Base-by-base conservation (phyloP, 768 basidiomycete genomes). In the Sistotremastrum niveocremeum region DNA sequence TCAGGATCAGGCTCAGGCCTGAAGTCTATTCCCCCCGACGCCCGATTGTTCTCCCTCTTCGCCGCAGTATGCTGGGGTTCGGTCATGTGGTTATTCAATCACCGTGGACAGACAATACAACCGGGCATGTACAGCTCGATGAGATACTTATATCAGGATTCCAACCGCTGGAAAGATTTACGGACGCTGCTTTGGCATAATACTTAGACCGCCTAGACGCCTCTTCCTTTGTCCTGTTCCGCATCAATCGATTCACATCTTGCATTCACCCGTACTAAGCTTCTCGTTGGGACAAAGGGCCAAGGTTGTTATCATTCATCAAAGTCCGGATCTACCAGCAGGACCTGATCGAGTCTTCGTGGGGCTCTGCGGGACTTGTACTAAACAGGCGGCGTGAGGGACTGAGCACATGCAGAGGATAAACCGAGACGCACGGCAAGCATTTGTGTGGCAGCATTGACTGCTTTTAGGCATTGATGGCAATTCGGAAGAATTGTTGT, bases 91-190 rank as follows among this genome's bases (percentile, higher is more conserved):
- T 66, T 95, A 50, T 98, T 93, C 73, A 72, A 80, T 56, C 71
- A 95, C 61, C 71, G 77, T 20, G 79, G 85, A 42, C 83, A 97
- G 65, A 81, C 80, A n/a, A 78, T 99, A 49, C 91, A 98, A 56
- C 87, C 89, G 11, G 95, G 93, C 47, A 88, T 97, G 89, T 90
- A 89, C 69, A 87, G 77, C 66, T 86, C 84, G 11, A 97, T 95
- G 93, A 76, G 73, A 47, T 99, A 98, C 63, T 71, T 99, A 36
- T 99, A 98, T 66, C 78, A 80, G 36, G 90, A 98, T 61, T 93
- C 89, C 12, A 87, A 98, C 50, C 64, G 67, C 38, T 98, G 93
- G 91, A 75, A 70, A 42, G 70, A 76, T 56, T 64, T 95, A 39
- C 77, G 71, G 64, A 95, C 89, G 42, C 64, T 98, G 42, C 62